Conservation (phyloP, 202 grass and related monocot genomes). For the Thinopyrum obtusiflorum region DNA sequence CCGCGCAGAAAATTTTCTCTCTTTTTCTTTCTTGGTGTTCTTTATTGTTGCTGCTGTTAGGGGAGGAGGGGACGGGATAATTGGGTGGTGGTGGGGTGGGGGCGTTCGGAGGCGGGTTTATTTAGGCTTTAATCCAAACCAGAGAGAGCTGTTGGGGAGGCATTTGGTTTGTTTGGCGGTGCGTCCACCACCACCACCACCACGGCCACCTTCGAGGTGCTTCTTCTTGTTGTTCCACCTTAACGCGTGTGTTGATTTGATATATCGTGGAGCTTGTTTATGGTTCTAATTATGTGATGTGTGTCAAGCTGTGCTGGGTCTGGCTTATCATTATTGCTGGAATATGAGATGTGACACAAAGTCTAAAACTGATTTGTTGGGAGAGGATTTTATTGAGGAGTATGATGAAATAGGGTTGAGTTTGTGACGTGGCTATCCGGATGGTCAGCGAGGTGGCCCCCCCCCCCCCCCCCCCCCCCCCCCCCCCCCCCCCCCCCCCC, state of each 20-base stretch:
- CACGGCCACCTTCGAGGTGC: slow-evolving; percentile 39
- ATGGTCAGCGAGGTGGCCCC: no score
- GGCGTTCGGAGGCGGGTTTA: slow-evolving; percentile 30
- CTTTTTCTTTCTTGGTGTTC: not conserved
- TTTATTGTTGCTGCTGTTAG: slow-evolving; percentile 36
- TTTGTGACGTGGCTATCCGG: no score
- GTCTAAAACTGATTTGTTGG: no score
- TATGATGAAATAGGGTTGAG: no score
- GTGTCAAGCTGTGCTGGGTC: not conserved
- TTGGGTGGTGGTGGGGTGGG: slow-evolving; percentile 31
- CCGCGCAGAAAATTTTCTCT: slow-evolving; percentile 17
- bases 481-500: no score
- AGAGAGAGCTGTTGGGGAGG: slow-evolving; percentile 1
- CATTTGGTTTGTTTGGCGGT: slow-evolving; percentile 33
- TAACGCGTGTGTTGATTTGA: slow-evolving; percentile 24
- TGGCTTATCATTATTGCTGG: not conserved
- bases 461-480: no score
- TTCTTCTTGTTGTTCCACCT: slow-evolving; percentile 21
- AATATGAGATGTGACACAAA: not conserved
- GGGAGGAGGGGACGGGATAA: not conserved
- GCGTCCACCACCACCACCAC: slow-evolving; percentile 34
- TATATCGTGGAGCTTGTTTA: not conserved
- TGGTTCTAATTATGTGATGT: not conserved
- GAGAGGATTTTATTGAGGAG: no score
- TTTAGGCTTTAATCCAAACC: slow-evolving; percentile 49